Base-by-base conservation (phyloP, 805 yeast genomes). In the Saccharomycopsis selenospora region DNA sequence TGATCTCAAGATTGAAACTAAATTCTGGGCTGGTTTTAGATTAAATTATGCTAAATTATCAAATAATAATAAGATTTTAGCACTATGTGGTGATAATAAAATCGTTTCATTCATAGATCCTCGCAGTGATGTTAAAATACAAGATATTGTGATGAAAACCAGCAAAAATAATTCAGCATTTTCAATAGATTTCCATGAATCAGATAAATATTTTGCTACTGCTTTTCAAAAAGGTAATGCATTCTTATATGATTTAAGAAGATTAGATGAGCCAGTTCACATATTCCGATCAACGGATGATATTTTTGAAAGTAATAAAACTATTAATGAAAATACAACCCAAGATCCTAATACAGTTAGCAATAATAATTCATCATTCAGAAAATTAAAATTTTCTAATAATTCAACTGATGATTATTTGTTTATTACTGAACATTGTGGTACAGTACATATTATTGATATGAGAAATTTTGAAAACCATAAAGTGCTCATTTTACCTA, bases 141-240 rank as follows among this genome's bases (percentile, higher is more conserved):
- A 23, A 43, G 27, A 43, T 49, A 4, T 28, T 26, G 40, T 45
- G 11, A 22, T 18, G 3, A 33, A 40, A 11, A 45, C 47, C 5
- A 23, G 24, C 17, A 10, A 28, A 2, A 33, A 46, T 49, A 95
- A 85, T 56, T 76, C 83, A 42, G 96, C 96, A 2, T 86, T 89
- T 60, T 89, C 95, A 3, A 79, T 86, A 0, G 76, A 84, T 25
- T 89, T 82, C 66, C 81, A 82, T 51, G 75, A 82, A n/a, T 80
- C 86, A 41, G 95, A 91, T 18, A 56, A 71, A 46, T 72, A 79
- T 53, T 84, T 90, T 61, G 80, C 93, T 1, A 79, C 85, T 0
- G 81, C 89, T 22, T 88, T 88, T 62, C 96, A 90, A 64, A 89
- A 85, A 60, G 98, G 98, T 4, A 67, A 77, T 18, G 80, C 91